Percentiles rank a stretch among this genome's conserved stretches.
These are phyloP conservation scores for Pezicula radicicola DNA, from an alignment of 2,329 filamentous ascomycete genomes.

Conservation along the genomic window DNA sequence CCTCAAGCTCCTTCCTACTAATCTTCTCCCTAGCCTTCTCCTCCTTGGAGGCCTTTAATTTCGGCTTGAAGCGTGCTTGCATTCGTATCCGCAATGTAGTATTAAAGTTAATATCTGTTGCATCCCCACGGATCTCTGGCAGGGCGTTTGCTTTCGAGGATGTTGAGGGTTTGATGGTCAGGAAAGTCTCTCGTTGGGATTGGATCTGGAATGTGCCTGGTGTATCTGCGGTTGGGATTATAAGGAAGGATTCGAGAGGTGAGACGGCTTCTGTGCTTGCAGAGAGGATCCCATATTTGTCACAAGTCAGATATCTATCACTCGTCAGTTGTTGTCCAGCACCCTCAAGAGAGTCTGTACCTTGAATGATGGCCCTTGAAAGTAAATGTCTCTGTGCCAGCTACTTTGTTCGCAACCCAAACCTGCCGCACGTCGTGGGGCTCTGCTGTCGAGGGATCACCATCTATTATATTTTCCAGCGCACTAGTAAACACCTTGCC, in stretches of 20 bases:
- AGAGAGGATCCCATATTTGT: slow-evolving; percentile 75
- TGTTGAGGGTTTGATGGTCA: slow-evolving; percentile 57
- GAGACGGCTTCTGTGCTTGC: slow-evolving; percentile 80
- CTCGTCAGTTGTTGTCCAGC: slow-evolving; percentile 1
- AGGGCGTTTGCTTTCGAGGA: slow-evolving; percentile 42
- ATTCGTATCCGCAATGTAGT: slow-evolving; percentile 81
- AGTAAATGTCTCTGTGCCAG: slow-evolving; percentile 76
- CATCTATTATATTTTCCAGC: slow-evolving; percentile 86
- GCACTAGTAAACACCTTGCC: slow-evolving; percentile 81
- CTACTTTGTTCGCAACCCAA: slow-evolving; percentile 83
- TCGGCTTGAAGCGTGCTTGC: slow-evolving; percentile 93
- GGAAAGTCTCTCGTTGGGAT: slow-evolving; percentile 67
- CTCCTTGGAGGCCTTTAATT: slow-evolving; percentile 74
- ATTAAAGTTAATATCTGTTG: slow-evolving; percentile 60
- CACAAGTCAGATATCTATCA: slow-evolving; percentile 75
- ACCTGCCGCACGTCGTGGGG: slow-evolving; percentile 95
- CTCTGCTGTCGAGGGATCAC: slow-evolving; percentile 78
- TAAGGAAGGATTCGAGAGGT: slow-evolving; percentile 75
- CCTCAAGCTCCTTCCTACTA: slow-evolving; percentile 79
- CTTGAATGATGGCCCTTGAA: slow-evolving; percentile 90
- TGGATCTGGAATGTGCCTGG: slow-evolving; percentile 73
- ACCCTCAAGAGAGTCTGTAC: slow-evolving; percentile 36
- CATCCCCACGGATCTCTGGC: slow-evolving; percentile 75
- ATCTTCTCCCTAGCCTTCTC: slow-evolving; percentile 84
- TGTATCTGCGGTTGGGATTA: slow-evolving; percentile 61